Percentiles rank a stretch among this genome's conserved stretches.
phyloP scores from a whole-genome alignment of 1,139 yeast genomes.

The Meyerozyma guilliermondii region DNA sequence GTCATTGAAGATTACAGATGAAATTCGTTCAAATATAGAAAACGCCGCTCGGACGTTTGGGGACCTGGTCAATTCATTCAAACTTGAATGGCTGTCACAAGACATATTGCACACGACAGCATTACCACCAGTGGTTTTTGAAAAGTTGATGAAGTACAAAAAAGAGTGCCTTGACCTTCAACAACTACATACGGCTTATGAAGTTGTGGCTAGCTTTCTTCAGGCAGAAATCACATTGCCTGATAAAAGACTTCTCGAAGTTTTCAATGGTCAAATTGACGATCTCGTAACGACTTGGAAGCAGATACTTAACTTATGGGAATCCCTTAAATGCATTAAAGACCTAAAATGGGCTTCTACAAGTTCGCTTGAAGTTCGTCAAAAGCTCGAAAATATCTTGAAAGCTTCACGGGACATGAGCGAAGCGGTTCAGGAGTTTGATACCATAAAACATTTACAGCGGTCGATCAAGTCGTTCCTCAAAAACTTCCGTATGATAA shows the following conservation, averaged over 20 bases:
- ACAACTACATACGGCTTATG: slow-evolving; percentile 21
- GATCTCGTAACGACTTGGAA: slow-evolving; percentile 66
- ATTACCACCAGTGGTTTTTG: slow-evolving; percentile 49
- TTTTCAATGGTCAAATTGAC: slow-evolving; percentile 44
- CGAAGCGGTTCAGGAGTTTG: slow-evolving; percentile 56
- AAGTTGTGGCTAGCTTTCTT: slow-evolving; percentile 39
- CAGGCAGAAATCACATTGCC: slow-evolving; percentile 28
- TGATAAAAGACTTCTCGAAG: slow-evolving; percentile 19
- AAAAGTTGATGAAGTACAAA: slow-evolving; percentile 40
- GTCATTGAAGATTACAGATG: slow-evolving; percentile 14
- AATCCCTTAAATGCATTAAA: slow-evolving; percentile 42
- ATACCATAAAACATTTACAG: slow-evolving; percentile 62
- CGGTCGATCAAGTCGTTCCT: slow-evolving; percentile 36
- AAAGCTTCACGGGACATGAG: slow-evolving; percentile 51
- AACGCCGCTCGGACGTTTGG: slow-evolving; percentile 5
- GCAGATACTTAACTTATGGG: slow-evolving; percentile 53
- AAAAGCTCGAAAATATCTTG: slow-evolving; percentile 48
- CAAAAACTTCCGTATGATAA: slow-evolving; percentile 34
- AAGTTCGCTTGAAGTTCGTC: slow-evolving; percentile 44
- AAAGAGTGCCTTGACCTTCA: slow-evolving; percentile 15
- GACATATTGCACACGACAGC: slow-evolving; percentile 19
- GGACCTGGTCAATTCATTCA: slow-evolving; percentile 23
- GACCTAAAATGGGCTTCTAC: slow-evolving; percentile 47
- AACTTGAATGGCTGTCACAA: slow-evolving; percentile 12
- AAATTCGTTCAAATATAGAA: background rate